Conservation (phyloP, 208 protist genomes). For the Crithidia brevicula region DNA sequence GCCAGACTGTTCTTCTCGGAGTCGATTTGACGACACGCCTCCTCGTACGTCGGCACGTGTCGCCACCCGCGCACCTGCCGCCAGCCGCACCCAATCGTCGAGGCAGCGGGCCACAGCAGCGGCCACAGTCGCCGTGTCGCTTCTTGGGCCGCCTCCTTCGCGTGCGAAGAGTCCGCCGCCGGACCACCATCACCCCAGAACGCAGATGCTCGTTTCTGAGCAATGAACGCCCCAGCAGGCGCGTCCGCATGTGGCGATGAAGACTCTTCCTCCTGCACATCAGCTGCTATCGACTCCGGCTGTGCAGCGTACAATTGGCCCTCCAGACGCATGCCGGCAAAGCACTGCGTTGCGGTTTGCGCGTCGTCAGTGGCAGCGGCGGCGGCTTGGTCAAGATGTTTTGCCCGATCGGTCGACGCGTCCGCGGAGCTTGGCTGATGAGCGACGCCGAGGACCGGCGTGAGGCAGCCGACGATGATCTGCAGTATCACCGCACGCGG, state of each 20-base stretch:
- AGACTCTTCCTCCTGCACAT: too few species aligned
- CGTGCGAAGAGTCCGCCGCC: conserved; percentile 22
- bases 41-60: conserved; percentile 23
- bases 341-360: conserved; percentile 19
- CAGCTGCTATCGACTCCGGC: not conserved
- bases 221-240: too few species aligned
- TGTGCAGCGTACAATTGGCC: conserved; percentile 22
- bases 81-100: conserved; percentile 69
- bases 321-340: conserved; percentile 28
- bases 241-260: not conserved
- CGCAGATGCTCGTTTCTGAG: too few species aligned
- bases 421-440: not conserved
- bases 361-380: not conserved
- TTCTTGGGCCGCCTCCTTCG: conserved; percentile 21
- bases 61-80: conserved; percentile 48
- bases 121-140: conserved; percentile 57
- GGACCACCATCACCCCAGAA: not conserved
- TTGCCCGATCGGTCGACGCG: not conserved
- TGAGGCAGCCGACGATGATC: conserved; percentile 56
- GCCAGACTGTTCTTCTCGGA: not conserved
- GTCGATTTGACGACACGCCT: conserved; percentile 15
- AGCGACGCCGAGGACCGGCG: conserved; percentile 43
- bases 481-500: conserved; percentile 67
- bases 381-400: too few species aligned
- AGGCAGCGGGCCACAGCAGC: conserved; percentile 68